Evolutionary conservation across 2,329 filamentous ascomycete genomes (phyloP).

Genomic region (Leptographium radiaticola): DNA sequence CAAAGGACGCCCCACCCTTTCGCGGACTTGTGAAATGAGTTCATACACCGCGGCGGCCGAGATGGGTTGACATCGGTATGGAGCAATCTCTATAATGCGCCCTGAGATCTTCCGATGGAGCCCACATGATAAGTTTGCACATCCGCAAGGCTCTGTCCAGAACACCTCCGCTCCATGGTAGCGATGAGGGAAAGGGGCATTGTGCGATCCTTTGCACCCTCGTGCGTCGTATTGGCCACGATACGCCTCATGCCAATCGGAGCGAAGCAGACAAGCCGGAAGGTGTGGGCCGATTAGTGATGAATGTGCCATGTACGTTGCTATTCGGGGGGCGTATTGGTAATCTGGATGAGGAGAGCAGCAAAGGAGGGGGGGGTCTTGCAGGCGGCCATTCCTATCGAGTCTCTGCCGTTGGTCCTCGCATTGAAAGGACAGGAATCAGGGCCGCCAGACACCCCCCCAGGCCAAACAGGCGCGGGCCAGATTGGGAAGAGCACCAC

Average conservation of each 20-base stretch:
- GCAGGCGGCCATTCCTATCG: neutral
- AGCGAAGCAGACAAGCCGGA: neutral
- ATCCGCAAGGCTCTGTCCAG: neutral
- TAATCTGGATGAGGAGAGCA: neutral
- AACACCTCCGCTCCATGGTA: neutral
- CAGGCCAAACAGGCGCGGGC: neutral
- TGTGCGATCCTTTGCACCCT: neutral
- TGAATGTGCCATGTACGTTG: neutral
- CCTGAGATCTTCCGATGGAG: neutral
- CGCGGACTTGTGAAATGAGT: constrained; percentile 4
- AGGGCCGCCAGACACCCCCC: neutral
- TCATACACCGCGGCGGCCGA: neutral
- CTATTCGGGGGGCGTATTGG: neutral
- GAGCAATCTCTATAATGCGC: neutral
- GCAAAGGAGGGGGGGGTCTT: neutral
- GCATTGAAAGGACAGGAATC: neutral
- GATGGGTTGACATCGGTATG: neutral
- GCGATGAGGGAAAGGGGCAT: neutral
- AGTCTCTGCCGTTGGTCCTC: neutral
- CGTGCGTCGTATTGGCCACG: neutral
- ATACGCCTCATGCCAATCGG: neutral
- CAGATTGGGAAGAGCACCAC: no score
- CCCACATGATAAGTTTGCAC: neutral
- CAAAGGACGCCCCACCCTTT: constrained; percentile 3
- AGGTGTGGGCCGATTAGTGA: neutral